Base-by-base conservation (phyloP, 192 early-diverging fungal species). In the Podila verticillata region DNA sequence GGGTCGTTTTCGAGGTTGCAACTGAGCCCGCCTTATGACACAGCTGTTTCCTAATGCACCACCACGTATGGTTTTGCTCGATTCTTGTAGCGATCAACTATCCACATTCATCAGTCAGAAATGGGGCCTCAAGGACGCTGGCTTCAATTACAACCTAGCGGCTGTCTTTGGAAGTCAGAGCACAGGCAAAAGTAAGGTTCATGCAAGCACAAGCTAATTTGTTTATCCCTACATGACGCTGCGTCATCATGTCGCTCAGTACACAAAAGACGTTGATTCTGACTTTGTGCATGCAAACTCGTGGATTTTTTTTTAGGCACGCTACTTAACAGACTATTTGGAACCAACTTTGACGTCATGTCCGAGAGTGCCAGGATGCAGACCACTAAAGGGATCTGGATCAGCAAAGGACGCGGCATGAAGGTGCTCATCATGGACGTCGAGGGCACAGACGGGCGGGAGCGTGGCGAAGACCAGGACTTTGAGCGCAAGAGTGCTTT, bases 371-470 rank as follows among this genome's bases (percentile, higher is more conserved):
- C 88, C 56, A 87, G 97, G 30, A 89, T 91, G 81, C 96, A 98
- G 73, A 99, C 98, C 4, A 99, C 98, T 49, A 97, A 98, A 69
- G 97, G 96, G 31, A 99, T 99, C 81, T 99, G 98, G 98, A 93
- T 93, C 49, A 91, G 90, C 68, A 93, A 93, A 73, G 93, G 92
- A 19, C 82, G 85, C 29, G 91, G 88, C 30, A 89, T 91, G 88
- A 87, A 89, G 63, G 88, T 96, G 35, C 86, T 99, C 10, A 92
- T 99, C 26, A 89, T 99, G 88, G 98, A 99, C 84, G 98, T 99
- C 1, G 98, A 99, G 81, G 98, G 98, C 65, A 98, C 97, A 0
- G 98, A 99, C 77, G 98, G 98, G 34, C 91, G 97, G 49, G 98
- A 99, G 72, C 93, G 97, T 57, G 97, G 98, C 58, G 98, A 99